Percentiles rank a stretch among this genome's conserved stretches.
phyloP scores from a whole-genome alignment of 331 rosid species.

The Spiraea crenata region DNA sequence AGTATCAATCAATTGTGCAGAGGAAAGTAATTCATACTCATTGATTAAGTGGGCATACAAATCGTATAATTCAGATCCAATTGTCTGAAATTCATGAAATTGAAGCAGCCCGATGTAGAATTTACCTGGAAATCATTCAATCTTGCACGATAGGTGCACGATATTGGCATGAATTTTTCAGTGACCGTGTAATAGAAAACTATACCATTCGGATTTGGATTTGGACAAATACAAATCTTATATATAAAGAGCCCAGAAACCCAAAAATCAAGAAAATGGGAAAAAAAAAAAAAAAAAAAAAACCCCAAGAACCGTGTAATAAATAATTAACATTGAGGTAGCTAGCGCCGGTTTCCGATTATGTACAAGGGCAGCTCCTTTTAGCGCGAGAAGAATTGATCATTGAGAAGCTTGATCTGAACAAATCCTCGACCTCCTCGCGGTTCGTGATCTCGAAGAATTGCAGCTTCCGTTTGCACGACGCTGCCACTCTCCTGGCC shows the following conservation, averaged over 20 bases:
- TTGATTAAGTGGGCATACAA: background rate
- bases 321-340: background rate
- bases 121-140: conserved; percentile 4
- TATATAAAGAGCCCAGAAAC: conserved; percentile 9
- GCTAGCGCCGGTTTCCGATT: background rate
- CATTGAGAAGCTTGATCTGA: conserved; percentile 47
- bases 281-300: background rate
- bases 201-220: background rate
- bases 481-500: conserved; percentile 23
- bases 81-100: conserved; percentile 1
- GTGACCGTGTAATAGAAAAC: conserved; percentile 10
- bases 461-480: conserved; percentile 64
- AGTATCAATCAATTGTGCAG: background rate
- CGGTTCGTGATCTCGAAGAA: conserved; percentile 49
- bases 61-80: conserved; percentile 8
- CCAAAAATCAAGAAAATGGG: background rate
- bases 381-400: conserved; percentile 25
- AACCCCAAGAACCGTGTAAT: conserved; percentile 2
- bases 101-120: background rate
- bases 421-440: conserved; percentile 66
- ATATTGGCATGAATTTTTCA: background rate
- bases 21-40: background rate
- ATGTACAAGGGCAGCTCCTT: conserved; percentile 59
- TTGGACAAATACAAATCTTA: conserved; percentile 16
- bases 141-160: background rate